These are phyloP conservation scores for Auriscalpium microsporum DNA, from an alignment of 768 basidiomycete genomes.

Conservation along the genomic window DNA sequence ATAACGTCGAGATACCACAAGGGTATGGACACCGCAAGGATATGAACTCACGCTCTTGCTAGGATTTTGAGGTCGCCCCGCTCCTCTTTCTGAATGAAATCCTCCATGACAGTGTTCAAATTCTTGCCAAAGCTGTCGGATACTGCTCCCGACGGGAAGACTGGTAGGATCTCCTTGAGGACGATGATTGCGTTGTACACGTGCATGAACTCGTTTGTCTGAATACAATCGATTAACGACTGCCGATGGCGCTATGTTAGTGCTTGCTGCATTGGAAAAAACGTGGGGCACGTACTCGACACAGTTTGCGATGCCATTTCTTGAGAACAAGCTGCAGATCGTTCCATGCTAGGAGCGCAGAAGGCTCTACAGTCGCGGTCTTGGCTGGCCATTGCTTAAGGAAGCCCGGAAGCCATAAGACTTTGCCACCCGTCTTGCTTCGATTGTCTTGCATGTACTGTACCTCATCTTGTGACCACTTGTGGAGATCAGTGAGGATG, in stretches of 20 bases:
- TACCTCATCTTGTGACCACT: conserved; percentile 74
- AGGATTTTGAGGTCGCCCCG: conserved; percentile 80
- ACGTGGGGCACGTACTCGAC: conserved; percentile 39
- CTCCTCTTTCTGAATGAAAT: conserved; percentile 65
- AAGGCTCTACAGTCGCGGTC: conserved; percentile 34
- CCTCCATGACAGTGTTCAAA: conserved; percentile 55
- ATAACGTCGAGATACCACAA: background rate
- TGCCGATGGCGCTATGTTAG: conserved; percentile 21
- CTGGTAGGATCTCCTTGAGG: conserved; percentile 81
- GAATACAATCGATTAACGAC: conserved; percentile 76
- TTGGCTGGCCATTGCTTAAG: conserved; percentile 38
- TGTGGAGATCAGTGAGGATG: conserved; percentile 66
- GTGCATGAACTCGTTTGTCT: conserved; percentile 91
- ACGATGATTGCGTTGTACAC: conserved; percentile 96
- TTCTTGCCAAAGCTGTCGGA: conserved; percentile 40
- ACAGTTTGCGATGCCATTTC: conserved; percentile 81
- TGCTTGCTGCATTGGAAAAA: background rate
- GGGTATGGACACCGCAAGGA: background rate
- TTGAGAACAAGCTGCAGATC: conserved; percentile 61
- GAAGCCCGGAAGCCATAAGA: conserved; percentile 61
- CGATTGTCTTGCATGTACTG: conserved; percentile 67
- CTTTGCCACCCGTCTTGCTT: conserved; percentile 52
- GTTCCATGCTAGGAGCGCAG: conserved; percentile 59
- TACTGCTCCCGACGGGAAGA: conserved; percentile 71
- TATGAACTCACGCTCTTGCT: conserved; percentile 53